Conservation (phyloP, 805 yeast species). For the Wickerhamiella australiensis region DNA sequence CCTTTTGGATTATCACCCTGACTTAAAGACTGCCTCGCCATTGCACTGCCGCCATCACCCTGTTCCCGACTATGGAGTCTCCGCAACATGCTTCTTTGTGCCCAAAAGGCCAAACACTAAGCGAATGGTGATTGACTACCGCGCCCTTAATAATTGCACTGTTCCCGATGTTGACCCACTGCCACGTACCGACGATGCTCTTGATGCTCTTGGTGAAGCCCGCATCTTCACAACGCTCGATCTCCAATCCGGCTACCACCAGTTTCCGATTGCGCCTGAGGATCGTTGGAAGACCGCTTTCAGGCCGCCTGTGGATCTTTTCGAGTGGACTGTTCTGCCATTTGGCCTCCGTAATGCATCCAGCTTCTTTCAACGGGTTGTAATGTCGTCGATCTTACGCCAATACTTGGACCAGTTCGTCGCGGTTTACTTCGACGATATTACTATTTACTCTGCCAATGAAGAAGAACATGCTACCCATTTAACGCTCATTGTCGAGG, state of each 20-base stretch:
- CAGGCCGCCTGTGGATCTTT: neutral
- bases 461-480: neutral
- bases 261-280: neutral
- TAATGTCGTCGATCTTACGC: no score
- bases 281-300: neutral
- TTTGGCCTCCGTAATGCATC: constrained; percentile 5
- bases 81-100: neutral
- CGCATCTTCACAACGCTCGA: neutral
- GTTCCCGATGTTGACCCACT: neutral
- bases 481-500: neutral
- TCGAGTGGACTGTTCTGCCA: neutral
- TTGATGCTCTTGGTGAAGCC: neutral
- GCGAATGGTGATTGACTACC: constrained; percentile 1
- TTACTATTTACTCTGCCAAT: neutral
- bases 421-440: neutral
- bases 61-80: no score
- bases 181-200: neutral
- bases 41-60: no score
- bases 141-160: neutral
- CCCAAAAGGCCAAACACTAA: neutral
- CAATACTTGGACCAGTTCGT: neutral
- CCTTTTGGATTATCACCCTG: no score
- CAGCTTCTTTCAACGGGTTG: neutral
- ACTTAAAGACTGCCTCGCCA: no score
- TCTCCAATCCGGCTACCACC: neutral